Conservation (phyloP, 495 filamentous ascomycete species). For the Penicillium lagena region DNA sequence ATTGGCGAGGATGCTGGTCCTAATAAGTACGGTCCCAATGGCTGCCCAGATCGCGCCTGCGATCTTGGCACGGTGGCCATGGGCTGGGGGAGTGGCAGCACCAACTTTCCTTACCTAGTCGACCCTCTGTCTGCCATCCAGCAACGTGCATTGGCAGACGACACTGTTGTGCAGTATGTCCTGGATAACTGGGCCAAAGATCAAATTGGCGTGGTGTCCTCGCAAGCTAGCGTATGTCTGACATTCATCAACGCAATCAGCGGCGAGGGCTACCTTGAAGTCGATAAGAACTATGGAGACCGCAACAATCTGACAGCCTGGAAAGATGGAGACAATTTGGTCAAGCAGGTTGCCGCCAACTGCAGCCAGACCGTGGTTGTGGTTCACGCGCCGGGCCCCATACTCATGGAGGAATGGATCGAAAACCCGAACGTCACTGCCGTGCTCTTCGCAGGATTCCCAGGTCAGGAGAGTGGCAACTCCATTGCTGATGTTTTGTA, state of each 20-base stretch:
- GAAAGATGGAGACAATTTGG: constrained; percentile 47
- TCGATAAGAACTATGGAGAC: constrained; percentile 12
- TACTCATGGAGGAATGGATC: constrained; percentile 48
- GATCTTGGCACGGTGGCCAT: constrained; percentile 52
- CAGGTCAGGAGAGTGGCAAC: constrained; percentile 54
- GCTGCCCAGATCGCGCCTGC: constrained; percentile 28
- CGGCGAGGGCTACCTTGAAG: constrained; percentile 43
- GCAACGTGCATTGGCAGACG: constrained; percentile 43
- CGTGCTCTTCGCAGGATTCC: constrained; percentile 54
- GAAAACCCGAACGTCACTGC: constrained; percentile 59
- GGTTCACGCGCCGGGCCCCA: constrained; percentile 53
- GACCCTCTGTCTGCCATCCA: constrained; percentile 56
- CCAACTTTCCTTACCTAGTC: constrained; percentile 43
- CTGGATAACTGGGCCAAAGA: constrained; percentile 33
- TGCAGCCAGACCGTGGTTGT: constrained; percentile 60
- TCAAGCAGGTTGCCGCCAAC: constrained; percentile 45
- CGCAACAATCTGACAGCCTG: constrained; percentile 43
- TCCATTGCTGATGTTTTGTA: constrained; percentile 54
- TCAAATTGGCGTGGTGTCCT: constrained; percentile 33
- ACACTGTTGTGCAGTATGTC: constrained; percentile 35
- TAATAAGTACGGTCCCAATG: constrained; percentile 36
- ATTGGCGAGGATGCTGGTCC: constrained; percentile 59
- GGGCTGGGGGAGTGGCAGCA: constrained; percentile 53
- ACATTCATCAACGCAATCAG: constrained; percentile 53
- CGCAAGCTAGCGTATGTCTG: constrained; percentile 51